phyloP scores from a whole-genome alignment of 2,329 filamentous ascomycete species.

The Exophiala dermatitidis region DNA sequence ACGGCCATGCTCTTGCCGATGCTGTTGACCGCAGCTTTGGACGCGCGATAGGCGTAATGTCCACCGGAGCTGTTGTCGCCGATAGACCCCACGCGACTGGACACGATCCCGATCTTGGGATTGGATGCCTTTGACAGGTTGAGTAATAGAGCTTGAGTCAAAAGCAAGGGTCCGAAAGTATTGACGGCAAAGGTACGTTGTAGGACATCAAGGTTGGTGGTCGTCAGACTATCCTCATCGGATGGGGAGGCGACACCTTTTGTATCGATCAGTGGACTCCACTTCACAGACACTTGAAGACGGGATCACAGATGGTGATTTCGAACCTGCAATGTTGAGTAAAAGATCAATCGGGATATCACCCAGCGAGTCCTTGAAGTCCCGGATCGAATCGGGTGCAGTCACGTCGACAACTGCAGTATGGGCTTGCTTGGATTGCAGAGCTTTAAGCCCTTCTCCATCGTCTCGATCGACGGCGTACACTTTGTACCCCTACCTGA shows the following conservation, averaged over 20 bases:
- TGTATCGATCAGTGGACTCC: background rate
- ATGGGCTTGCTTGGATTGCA: constrained; percentile 10
- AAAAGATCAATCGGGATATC: constrained; percentile 21
- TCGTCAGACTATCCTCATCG: constrained; percentile 32
- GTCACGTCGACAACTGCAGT: constrained; percentile 19
- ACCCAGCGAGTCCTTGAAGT: constrained; percentile 19
- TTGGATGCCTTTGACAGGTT: constrained; percentile 32
- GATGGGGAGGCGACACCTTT: constrained; percentile 32
- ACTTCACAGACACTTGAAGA: no score
- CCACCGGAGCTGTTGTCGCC: constrained; percentile 39
- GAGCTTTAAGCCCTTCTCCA: constrained; percentile 15
- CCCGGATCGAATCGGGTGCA: constrained; percentile 19
- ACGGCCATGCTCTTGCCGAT: constrained; percentile 40
- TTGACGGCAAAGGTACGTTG: constrained; percentile 39
- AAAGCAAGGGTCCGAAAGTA: constrained; percentile 40
- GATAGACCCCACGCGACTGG: constrained; percentile 39
- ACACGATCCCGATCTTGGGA: constrained; percentile 38
- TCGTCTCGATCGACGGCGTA: constrained; percentile 22
- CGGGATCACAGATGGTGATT: no score
- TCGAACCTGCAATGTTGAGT: constrained; percentile 24
- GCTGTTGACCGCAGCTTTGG: constrained; percentile 41
- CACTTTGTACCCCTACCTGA: constrained; percentile 25
- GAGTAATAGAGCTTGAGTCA: constrained; percentile 40
- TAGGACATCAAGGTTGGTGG: constrained; percentile 23
- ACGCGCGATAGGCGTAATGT: constrained; percentile 39